Percentiles rank a stretch among this genome's conserved stretches.
phyloP scores from a whole-genome alignment of 805 yeast genomes.

The Saccharomyces kudriavzevii region DNA sequence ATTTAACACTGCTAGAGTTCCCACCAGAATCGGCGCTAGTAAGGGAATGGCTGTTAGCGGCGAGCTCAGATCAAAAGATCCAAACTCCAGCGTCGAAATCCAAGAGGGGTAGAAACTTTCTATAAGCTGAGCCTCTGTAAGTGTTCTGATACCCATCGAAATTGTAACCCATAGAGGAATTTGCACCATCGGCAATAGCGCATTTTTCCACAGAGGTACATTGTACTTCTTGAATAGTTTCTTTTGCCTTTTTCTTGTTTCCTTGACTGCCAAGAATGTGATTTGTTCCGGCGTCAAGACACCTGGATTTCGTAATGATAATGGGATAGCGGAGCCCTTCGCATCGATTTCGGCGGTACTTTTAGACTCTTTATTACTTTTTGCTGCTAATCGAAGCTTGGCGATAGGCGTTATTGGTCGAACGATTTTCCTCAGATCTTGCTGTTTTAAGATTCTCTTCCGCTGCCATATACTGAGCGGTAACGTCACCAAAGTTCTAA shows the following conservation, averaged over 20 bases:
- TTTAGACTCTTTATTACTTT: constrained; percentile 3
- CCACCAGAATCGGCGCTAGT: constrained; percentile 69
- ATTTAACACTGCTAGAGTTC: constrained; percentile 63
- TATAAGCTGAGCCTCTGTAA: constrained; percentile 49
- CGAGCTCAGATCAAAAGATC: constrained; percentile 56
- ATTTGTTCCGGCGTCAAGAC: constrained; percentile 70
- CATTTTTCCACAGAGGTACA: constrained; percentile 76
- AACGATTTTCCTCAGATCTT: constrained; percentile 59
- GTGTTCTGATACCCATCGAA: constrained; percentile 63
- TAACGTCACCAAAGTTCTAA: constrained; percentile 60
- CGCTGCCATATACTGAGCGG: constrained; percentile 76
- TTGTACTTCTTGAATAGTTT: constrained; percentile 54
- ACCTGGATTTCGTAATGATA: background rate
- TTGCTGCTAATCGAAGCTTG: constrained; percentile 42
- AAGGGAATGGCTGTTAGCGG: constrained; percentile 53
- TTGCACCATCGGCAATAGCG: constrained; percentile 68
- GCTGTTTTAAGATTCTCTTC: constrained; percentile 59
- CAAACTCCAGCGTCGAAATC: constrained; percentile 19
- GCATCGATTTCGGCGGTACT: background rate
- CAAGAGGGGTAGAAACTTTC: constrained; percentile 18
- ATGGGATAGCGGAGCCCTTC: background rate
- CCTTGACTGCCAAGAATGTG: constrained; percentile 63
- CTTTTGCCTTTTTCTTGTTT: constrained; percentile 67
- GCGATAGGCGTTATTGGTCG: constrained; percentile 71
- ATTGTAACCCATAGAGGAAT: constrained; percentile 81